Conservation (phyloP, 352 stramenopile species). For the Thraustochytrium sp. region DNA sequence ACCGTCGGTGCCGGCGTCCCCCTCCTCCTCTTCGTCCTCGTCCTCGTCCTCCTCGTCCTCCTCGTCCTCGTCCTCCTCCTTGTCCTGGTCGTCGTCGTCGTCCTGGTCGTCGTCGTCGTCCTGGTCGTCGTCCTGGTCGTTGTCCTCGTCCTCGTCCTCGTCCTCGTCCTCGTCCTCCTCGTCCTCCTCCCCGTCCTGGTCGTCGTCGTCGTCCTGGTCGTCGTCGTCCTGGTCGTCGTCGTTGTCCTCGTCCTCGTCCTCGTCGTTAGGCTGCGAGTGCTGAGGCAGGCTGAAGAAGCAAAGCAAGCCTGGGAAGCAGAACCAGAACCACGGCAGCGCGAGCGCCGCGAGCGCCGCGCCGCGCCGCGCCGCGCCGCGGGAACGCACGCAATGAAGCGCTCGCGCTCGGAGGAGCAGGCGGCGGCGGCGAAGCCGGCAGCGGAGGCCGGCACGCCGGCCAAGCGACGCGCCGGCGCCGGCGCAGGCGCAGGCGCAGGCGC, state of each 20-base stretch:
- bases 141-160: background rate
- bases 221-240: background rate
- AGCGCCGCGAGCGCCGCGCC: background rate
- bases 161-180: background rate
- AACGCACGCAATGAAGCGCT: background rate
- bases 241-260: background rate
- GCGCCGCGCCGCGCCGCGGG: too few relatives aligned
- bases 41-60: too few relatives aligned
- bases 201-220: background rate
- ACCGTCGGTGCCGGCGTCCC: background rate
- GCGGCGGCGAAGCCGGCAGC: too few relatives aligned
- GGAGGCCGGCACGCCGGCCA: too few relatives aligned
- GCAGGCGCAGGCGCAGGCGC: background rate
- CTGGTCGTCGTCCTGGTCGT: background rate
- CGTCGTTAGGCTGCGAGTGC: background rate
- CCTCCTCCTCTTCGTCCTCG: background rate
- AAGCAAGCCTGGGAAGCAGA: too few relatives aligned
- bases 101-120: background rate
- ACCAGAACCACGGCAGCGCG: too few relatives aligned
- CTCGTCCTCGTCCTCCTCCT: background rate
- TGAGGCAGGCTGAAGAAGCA: too few relatives aligned
- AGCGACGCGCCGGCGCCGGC: too few relatives aligned
- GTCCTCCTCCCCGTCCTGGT: background rate
- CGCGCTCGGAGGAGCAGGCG: background rate
- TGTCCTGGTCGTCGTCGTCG: background rate